A percentile compares a stretch with the other conserved stretches of the same genome.
Conservation (phyloP, 495 filamentous ascomycete genomes). For the Neurospora cerealis region DNA sequence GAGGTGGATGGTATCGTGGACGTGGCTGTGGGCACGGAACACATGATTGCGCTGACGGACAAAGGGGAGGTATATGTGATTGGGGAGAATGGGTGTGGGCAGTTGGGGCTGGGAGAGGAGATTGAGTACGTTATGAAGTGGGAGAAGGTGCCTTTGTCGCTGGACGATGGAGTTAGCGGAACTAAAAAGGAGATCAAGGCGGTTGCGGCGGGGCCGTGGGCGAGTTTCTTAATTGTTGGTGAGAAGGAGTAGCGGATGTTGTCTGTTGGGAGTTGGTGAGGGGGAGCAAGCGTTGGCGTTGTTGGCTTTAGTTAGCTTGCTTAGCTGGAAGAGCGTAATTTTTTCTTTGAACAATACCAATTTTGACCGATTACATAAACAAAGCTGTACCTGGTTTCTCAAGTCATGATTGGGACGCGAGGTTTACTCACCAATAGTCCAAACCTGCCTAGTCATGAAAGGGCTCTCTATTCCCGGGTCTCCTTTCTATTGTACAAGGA, state of each 20-base stretch:
- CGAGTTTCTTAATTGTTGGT: constrained; percentile 21
- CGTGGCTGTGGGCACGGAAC: constrained; percentile 47
- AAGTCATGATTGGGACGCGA: background rate
- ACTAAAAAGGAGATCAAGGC: background rate
- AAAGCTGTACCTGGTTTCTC: background rate
- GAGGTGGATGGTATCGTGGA: constrained; percentile 35
- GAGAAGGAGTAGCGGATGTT: constrained; percentile 15
- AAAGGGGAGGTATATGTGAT: constrained; percentile 43
- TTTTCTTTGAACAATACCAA: background rate
- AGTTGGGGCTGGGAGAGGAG: constrained; percentile 39
- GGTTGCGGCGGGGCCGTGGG: constrained; percentile 21
- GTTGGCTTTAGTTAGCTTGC: background rate
- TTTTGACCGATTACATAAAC: background rate
- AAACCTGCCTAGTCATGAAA: background rate
- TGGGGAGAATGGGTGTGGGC: constrained; percentile 48
- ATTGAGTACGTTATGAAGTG: constrained; percentile 13
- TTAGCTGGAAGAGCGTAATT: background rate
- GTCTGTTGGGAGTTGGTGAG: background rate
- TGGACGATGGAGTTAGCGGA: constrained; percentile 9
- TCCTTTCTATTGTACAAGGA: constrained; percentile 30
- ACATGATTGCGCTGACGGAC: constrained; percentile 45
- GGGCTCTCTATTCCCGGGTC: background rate
- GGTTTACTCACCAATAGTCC: background rate
- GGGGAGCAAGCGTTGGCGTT: background rate
- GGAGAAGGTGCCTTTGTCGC: constrained; percentile 24